Conservation (phyloP, 345 rosid genomes). For the Eucalyptus curtisii region DNA sequence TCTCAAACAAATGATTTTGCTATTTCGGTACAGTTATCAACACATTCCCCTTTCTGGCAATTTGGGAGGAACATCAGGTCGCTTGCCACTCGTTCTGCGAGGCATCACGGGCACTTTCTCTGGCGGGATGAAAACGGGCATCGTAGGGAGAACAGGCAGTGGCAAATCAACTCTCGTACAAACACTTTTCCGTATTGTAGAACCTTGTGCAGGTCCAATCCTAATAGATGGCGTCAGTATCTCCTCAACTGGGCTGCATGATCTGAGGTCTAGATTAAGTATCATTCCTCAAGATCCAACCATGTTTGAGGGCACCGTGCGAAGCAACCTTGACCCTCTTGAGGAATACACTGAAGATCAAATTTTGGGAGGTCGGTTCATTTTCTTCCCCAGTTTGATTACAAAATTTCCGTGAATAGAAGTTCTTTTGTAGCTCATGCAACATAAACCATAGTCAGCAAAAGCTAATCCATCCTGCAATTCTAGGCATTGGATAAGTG, state of each 20-base stretch:
- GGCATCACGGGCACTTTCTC: conserved; percentile 71
- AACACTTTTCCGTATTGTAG: conserved; percentile 74
- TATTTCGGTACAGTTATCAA: not conserved
- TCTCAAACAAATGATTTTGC: not conserved
- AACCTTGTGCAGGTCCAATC: conserved; percentile 61
- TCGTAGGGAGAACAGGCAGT: conserved; percentile 86
- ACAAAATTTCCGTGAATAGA: not conserved
- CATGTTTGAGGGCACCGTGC: conserved; percentile 84
- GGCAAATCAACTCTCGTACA: conserved; percentile 92
- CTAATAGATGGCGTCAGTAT: conserved; percentile 57
- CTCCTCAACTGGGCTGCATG: conserved; percentile 66
- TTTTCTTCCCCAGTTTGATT: not conserved
- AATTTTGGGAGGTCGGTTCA: conserved; percentile 79
- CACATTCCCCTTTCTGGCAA: not conserved
- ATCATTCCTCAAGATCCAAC: conserved; percentile 95
- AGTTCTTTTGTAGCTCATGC: not conserved
- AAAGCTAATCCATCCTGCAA: not conserved
- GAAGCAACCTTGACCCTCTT: conserved; percentile 86
- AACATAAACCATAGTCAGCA: not conserved
- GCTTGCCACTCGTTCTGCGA: conserved; percentile 69
- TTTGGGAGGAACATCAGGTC: conserved; percentile 28
- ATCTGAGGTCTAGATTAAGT: conserved; percentile 68
- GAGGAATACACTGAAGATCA: conserved; percentile 77
- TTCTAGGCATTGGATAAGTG: conserved; percentile 74
- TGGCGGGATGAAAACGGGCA: conserved; percentile 68